A percentile compares a stretch with the other conserved stretches of the same genome.
phyloP scores from a whole-genome alignment of 768 basidiomycete genomes.

The Trametopsis cervina region DNA sequence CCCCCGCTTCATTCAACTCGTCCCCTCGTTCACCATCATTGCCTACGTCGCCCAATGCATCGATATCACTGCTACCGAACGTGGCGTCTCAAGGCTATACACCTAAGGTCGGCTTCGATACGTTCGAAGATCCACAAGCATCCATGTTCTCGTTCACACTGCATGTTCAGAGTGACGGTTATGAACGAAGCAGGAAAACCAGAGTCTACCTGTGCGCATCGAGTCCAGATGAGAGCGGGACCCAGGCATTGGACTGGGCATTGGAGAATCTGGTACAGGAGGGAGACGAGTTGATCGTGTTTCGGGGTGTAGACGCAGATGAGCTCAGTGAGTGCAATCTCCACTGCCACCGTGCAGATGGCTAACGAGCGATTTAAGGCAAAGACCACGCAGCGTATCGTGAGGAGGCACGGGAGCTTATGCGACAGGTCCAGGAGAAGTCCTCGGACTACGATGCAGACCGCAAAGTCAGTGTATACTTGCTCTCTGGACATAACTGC shows the following conservation, averaged over 20 bases:
- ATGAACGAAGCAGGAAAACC: conserved; percentile 65
- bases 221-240: conserved; percentile 82
- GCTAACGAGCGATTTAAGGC: conserved; percentile 30
- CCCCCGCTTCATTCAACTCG: neutral
- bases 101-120: conserved; percentile 80
- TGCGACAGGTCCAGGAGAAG: conserved; percentile 74
- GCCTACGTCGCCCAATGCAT: conserved; percentile 11
- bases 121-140: conserved; percentile 74
- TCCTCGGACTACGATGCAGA: conserved; percentile 71
- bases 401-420: conserved; percentile 81
- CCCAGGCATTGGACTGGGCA: conserved; percentile 89
- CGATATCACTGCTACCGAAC: conserved; percentile 10
- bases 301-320: conserved; percentile 84
- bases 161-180: conserved; percentile 78
- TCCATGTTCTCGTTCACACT: conserved; percentile 87
- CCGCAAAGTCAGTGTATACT: conserved; percentile 51
- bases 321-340: conserved; percentile 54
- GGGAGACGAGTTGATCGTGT: conserved; percentile 90
- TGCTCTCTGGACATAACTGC: neutral
- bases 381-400: conserved; percentile 72
- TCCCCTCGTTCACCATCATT: conserved; percentile 4
- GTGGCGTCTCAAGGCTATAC: conserved; percentile 32
- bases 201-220: conserved; percentile 88
- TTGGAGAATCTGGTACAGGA: conserved; percentile 78
- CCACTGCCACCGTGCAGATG: too few relatives aligned